Evolutionary conservation across 345 rosid species (phyloP).

Genomic region (Lagerstroemia speciosa): DNA sequence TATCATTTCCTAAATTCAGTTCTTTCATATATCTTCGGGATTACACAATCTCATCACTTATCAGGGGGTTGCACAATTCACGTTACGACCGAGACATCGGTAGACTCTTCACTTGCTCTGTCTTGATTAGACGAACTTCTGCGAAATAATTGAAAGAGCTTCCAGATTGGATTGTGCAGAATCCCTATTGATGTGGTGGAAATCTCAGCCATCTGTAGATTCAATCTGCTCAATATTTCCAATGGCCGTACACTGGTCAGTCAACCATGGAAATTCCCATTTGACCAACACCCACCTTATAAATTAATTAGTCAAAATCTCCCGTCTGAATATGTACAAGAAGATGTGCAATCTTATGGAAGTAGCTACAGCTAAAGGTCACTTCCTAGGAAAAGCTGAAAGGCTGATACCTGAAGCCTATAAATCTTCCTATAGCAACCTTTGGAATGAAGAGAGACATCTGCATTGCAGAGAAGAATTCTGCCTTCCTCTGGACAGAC

Average conservation of each 20-base stretch:
- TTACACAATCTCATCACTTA: neutral
- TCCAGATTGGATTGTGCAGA: too few relatives aligned
- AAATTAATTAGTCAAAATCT: neutral
- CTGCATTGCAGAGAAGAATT: too few relatives aligned
- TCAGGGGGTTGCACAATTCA: too few relatives aligned
- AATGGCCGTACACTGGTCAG: neutral
- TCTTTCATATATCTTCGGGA: neutral
- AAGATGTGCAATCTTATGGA: neutral
- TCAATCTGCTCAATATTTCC: neutral
- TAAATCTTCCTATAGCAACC: too few relatives aligned
- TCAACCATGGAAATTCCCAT: neutral
- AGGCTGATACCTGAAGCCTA: neutral
- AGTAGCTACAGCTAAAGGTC: slow-evolving; percentile 9
- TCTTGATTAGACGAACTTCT: neutral
- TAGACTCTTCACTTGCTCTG: neutral
- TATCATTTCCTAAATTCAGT: neutral
- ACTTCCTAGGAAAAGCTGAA: slow-evolving; percentile 2
- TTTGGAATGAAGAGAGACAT: too few relatives aligned
- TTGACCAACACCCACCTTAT: neutral
- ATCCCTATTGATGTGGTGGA: too few relatives aligned
- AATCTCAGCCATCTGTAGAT: neutral
- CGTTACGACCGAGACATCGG: neutral
- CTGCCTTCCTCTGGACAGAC: neutral
- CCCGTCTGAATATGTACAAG: neutral
- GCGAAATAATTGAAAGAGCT: too few relatives aligned